Conservation (phyloP, 345 rosid species). For the Linum lewisii region DNA sequence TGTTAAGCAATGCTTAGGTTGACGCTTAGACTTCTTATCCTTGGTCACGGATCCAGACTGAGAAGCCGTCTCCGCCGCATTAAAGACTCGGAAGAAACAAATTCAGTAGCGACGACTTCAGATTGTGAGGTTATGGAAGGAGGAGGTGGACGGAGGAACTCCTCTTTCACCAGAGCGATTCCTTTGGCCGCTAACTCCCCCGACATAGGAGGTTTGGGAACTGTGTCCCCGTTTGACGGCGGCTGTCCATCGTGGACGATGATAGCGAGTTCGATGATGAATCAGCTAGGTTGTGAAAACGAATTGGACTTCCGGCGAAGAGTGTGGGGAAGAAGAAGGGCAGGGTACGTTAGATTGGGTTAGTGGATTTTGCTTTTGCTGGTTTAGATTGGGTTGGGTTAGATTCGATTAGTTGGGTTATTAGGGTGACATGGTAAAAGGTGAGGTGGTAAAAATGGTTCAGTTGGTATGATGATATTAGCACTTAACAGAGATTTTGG, state of each 20-base stretch:
- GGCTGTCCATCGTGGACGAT: constrained; percentile 5
- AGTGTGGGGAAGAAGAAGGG: too few relatives aligned
- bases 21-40: constrained; percentile 94
- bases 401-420: too few relatives aligned
- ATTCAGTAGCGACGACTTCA: constrained; percentile 21
- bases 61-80: constrained; percentile 13
- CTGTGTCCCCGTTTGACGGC: not conserved
- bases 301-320: too few relatives aligned
- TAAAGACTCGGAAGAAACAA: constrained; percentile 11
- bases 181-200: constrained; percentile 68
- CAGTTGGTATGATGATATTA: too few relatives aligned
- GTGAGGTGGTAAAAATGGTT: too few relatives aligned
- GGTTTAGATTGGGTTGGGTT: too few relatives aligned
- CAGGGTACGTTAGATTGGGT: too few relatives aligned
- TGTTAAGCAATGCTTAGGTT: constrained; percentile 84
- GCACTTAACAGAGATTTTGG: too few relatives aligned
- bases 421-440: too few relatives aligned
- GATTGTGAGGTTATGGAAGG: constrained; percentile 36
- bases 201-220: constrained; percentile 15
- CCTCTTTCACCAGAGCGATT: constrained; percentile 69
- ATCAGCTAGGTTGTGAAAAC: constrained; percentile 18
- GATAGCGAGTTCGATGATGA: constrained; percentile 4
- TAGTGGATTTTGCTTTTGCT: too few relatives aligned
- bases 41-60: constrained; percentile 26
- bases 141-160: constrained; percentile 57